Base-by-base conservation (phyloP, 1,284 basidiomycete species). In the Trametes hirsuta region DNA sequence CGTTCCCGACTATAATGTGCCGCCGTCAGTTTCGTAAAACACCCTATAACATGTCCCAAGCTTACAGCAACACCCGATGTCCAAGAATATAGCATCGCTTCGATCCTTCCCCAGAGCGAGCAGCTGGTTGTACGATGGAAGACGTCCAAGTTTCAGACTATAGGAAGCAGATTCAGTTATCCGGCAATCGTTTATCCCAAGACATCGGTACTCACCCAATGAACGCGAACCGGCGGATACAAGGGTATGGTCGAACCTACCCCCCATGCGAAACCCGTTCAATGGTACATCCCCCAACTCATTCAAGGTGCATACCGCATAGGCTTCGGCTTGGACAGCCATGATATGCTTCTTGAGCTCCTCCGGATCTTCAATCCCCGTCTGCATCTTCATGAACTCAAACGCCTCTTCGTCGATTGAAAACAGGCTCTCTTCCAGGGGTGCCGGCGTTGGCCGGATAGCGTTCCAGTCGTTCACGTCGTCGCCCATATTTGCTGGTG, bases 41-140 rank as follows among this genome's bases (percentile, higher is more conserved):
- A 4, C n/a, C 42, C 14, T 6, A 12, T 10, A 6, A 18, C 10
- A 5, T 37, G 30, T 15, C 2, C 5, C 2, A 9, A 2, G 22
- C 80, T 66, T 58, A 84, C 83, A 81, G 65, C 80, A 83, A 60
- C 81, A 83, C 1, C 74, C 77, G 21, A 77, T 66, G 47, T 79
- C 77, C 2, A 85, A 70, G 8, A 84, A 69, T 35, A 86, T 76
- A 3, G 82, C 79, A 42, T 74, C 72, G 15, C 72, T 59, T n/a
- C 74, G 76, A 6, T 75, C 71, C 22, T 70, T 68, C 0, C 73
- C 71, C 1, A 84, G 70, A 45, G 75, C 66, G 1, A 84, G 67
- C 4, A 77, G 75, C 14, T 74, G 69, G 3, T 69, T 56, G 67
- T 85, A 85, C 0, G 68, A 76, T 6, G 79, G 78, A 9, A 77